These are phyloP conservation scores for Corymbia citriodora DNA, from an alignment of 441 rosid species.

Conservation along the genomic window DNA sequence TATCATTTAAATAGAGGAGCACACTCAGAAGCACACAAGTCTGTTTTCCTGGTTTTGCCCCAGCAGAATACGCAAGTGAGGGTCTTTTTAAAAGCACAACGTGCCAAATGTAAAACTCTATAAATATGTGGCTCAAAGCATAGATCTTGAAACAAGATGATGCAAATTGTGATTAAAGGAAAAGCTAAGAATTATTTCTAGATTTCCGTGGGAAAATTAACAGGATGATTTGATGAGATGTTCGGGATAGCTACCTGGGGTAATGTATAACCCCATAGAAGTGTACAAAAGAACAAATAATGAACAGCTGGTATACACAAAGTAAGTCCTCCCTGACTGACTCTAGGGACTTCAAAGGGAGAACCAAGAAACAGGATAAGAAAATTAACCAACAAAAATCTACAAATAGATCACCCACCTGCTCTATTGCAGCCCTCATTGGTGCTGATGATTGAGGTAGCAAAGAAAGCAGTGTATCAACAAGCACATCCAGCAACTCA, in stretches of 20 bases:
- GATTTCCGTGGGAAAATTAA: neutral
- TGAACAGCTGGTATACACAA: neutral
- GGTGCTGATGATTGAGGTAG: conserved; percentile 91
- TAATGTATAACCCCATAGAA: neutral
- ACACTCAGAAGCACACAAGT: neutral
- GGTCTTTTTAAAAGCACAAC: neutral
- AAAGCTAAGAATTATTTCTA: neutral
- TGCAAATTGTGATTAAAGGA: neutral
- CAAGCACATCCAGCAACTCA: conserved; percentile 82
- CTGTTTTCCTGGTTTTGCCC: neutral
- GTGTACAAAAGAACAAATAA: neutral
- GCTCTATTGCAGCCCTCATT: conserved; percentile 81
- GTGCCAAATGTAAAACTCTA: neutral
- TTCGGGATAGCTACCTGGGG: neutral
- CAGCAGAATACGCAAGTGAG: neutral
- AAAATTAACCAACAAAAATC: neutral
- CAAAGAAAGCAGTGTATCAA: conserved; percentile 82
- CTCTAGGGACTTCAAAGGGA: neutral
- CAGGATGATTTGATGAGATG: neutral
- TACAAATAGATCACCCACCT: conserved; percentile 27
- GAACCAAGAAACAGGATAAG: neutral
- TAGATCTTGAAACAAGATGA: neutral
- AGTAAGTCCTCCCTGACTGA: neutral
- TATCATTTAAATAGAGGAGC: neutral
- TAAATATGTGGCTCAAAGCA: neutral